Evolutionary conservation across 352 stramenopile species (phyloP).

Genomic region (Phytophthora litchii): DNA sequence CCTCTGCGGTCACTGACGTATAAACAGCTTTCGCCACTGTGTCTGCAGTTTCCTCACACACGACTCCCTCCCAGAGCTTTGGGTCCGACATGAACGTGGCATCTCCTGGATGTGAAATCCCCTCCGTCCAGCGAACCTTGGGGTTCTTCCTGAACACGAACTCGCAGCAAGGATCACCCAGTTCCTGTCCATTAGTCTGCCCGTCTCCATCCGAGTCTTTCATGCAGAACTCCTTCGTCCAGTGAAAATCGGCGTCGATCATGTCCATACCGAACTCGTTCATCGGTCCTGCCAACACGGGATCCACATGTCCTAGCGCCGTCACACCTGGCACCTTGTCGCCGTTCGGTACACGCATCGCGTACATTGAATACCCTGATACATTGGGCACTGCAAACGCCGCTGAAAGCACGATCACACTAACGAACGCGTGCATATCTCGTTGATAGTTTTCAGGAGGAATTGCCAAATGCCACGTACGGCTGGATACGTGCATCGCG

Average conservation of each 20-base stretch:
- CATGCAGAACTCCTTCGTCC: slow-evolving; percentile 38
- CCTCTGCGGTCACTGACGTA: slow-evolving; percentile 2
- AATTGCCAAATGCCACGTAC: slow-evolving; percentile 11
- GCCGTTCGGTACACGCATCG: slow-evolving; percentile 37
- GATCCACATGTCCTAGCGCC: slow-evolving; percentile 32
- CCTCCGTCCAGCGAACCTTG: slow-evolving; percentile 27
- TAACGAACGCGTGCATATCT: slow-evolving; percentile 12
- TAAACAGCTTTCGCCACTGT: neutral
- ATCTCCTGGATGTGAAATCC: slow-evolving; percentile 32
- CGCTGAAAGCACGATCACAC: neutral
- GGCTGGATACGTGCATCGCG: slow-evolving; percentile 11
- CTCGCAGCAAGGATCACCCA: slow-evolving; percentile 35
- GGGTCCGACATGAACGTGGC: slow-evolving; percentile 27
- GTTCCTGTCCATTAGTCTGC: slow-evolving; percentile 39
- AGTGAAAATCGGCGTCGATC: slow-evolving; percentile 27
- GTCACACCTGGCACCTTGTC: slow-evolving; percentile 38
- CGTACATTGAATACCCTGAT: slow-evolving; percentile 27
- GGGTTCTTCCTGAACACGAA: slow-evolving; percentile 26
- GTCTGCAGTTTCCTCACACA: slow-evolving; percentile 15
- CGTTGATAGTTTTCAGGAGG: neutral
- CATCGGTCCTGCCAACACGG: slow-evolving; percentile 27
- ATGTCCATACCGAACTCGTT: slow-evolving; percentile 44
- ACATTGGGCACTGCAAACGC: slow-evolving; percentile 1
- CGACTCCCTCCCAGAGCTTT: slow-evolving; percentile 30
- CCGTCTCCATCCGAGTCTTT: slow-evolving; percentile 39